Evolutionary conservation across 257 asterid genomes (phyloP).

Genomic region (Mitragyna speciosa): DNA sequence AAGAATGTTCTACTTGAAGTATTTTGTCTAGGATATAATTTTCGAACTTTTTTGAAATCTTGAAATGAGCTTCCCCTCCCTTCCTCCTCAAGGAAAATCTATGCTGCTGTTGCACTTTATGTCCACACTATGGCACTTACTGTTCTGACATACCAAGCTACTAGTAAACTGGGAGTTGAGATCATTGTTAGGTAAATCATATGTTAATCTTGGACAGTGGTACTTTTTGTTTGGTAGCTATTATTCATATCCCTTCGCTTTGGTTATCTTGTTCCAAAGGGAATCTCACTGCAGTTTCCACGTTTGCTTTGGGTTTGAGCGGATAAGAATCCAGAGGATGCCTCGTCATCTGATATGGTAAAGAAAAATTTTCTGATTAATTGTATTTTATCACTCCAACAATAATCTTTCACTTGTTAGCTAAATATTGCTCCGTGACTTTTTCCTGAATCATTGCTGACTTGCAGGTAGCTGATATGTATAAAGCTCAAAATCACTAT

Average conservation of each 20-base stretch:
- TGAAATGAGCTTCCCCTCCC: not conserved
- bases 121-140: not conserved
- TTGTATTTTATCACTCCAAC: not conserved
- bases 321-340: constrained; percentile 91
- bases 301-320: constrained; percentile 78
- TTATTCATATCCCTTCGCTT: constrained; percentile 6
- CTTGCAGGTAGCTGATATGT: constrained; percentile 81
- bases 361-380: constrained; percentile 8
- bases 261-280: constrained; percentile 43
- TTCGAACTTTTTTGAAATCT: not conserved
- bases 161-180: not conserved
- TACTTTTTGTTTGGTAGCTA: not conserved
- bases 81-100: not conserved
- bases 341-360: constrained; percentile 85
- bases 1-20: not conserved
- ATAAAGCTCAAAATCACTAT: constrained; percentile 59
- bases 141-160: not conserved
- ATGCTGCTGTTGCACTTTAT: not conserved
- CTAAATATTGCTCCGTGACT: not conserved
- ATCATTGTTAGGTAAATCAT: not conserved
- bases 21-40: not conserved
- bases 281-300: constrained; percentile 88
- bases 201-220: not conserved
- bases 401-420: not conserved
- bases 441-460: not conserved